Evolutionary conservation across 2,329 filamentous ascomycete species (phyloP).

Genomic region (Ceratocystis destructans): DNA sequence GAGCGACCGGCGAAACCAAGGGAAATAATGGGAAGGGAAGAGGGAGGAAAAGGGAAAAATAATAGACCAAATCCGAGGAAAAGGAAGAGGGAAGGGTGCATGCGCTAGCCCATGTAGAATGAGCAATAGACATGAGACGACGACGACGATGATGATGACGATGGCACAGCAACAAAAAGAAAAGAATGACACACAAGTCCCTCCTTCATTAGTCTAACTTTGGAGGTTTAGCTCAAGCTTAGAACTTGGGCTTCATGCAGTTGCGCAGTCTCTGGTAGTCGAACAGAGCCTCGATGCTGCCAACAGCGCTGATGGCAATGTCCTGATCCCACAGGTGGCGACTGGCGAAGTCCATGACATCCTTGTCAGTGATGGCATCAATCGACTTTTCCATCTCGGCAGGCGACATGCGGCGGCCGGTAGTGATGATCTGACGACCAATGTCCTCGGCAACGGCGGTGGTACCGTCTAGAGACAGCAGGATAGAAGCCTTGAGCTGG

Average conservation of each 20-base stretch:
- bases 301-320: conserved; percentile 83
- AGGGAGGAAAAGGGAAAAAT: neutral
- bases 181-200: conserved; percentile 14
- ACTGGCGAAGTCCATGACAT: conserved; percentile 93
- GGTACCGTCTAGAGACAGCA: conserved; percentile 92
- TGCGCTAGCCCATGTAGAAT: neutral
- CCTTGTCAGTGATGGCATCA: conserved; percentile 79
- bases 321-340: conserved; percentile 96
- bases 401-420: conserved; percentile 77
- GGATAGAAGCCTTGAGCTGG: conserved; percentile 95
- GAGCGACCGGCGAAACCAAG: conserved; percentile 12
- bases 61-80: neutral
- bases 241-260: conserved; percentile 75
- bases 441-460: conserved; percentile 97
- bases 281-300: conserved; percentile 73
- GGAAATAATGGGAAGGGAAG: conserved; percentile 14
- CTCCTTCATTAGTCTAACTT: conserved; percentile 19
- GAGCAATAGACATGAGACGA: conserved; percentile 10
- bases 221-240: conserved; percentile 22
- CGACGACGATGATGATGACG: conserved; percentile 10
- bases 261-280: conserved; percentile 68
- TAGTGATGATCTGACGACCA: conserved; percentile 95
- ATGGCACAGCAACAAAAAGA: conserved; percentile 11
- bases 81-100: neutral
- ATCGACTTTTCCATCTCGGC: conserved; percentile 91